Base-by-base conservation (phyloP, 208 protist genomes). In the Acanthamoeba triangularis region DNA sequence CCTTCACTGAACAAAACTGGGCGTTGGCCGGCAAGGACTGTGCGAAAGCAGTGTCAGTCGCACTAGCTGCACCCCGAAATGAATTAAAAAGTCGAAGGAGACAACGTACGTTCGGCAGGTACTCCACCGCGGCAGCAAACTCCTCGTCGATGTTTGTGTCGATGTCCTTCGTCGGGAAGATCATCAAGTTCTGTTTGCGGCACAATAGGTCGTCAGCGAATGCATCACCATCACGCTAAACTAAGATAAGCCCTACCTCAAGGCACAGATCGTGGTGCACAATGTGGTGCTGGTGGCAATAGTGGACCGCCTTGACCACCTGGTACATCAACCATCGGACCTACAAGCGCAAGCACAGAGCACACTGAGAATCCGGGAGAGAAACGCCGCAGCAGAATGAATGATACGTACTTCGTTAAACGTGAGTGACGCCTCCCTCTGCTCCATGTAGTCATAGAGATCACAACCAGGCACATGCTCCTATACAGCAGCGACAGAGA, bases 391-490 rank as follows among this genome's bases (percentile, higher is more conserved):
- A 56, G 16, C 52, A 56, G 52, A 44, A 44, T 1, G 14, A 56
- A 56, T 16, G 16, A 56, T 56, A 11, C 14, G 8, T 76, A 76
- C 72, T 37, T 80, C 72, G 20, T 28, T 80, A 20, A 52, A 35
- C 20, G 54, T 90, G 82, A 90, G 49, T n/a, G 82, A 44, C 3
- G 82, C 28, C n/a, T 90, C 30, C 3, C 82, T 28, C 37, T 90
- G 82, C 49, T 90, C 82, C 28, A 90, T 90, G 56, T 90, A 90
- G 56, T 90, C 82, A 11, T 90, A 90, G 47, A 90, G 82, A 44
- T 90, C 82, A 30, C 82, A 90, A 37, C 82, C 82, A 63, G 82
- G 54, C 3, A 90, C 56, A 44, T 90, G 56, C 47, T 90, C 82
- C 82, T 90, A 30, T 25, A 59, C 13, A 28, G 56, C 20, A 63